A percentile compares a stretch with the other conserved stretches of the same genome.
Conservation (phyloP, 495 filamentous ascomycete genomes). For the Parathielavia appendiculata region DNA sequence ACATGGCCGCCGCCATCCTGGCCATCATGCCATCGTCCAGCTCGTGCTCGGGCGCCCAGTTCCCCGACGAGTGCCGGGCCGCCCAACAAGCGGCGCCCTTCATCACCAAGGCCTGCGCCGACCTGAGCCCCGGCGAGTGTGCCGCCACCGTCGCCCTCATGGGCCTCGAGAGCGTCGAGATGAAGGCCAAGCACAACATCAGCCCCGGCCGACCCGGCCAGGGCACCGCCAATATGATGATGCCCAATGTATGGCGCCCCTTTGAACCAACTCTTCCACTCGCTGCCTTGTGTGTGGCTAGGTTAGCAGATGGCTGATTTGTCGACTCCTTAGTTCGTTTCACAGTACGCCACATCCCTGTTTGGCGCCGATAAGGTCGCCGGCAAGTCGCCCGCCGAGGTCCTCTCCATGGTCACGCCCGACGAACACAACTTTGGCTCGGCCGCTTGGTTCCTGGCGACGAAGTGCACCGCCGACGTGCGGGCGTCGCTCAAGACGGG, state of each 20-base stretch:
- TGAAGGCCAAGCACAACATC: constrained; percentile 60
- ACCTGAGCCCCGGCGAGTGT: constrained; percentile 46
- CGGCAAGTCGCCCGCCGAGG: constrained; percentile 36
- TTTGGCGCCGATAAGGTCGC: constrained; percentile 38
- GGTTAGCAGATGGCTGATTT: background rate
- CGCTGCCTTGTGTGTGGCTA: background rate
- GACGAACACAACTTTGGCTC: constrained; percentile 66
- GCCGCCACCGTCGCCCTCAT: constrained; percentile 61
- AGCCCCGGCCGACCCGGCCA: constrained; percentile 60
- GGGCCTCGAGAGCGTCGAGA: constrained; percentile 62
- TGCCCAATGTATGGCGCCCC: constrained; percentile 27
- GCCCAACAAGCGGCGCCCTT: constrained; percentile 56
- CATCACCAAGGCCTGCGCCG: constrained; percentile 28
- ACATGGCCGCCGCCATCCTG: constrained; percentile 31
- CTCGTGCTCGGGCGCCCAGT: constrained; percentile 42
- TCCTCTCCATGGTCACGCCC: constrained; percentile 54
- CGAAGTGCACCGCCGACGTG: constrained; percentile 52
- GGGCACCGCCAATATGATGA: constrained; percentile 80
- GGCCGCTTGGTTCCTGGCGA: constrained; percentile 69
- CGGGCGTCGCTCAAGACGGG: constrained; percentile 45
- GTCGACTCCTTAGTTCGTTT: constrained; percentile 41
- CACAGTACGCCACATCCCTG: constrained; percentile 57
- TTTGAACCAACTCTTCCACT: background rate
- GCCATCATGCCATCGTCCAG: constrained; percentile 47
- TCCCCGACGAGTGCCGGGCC: constrained; percentile 59